phyloP scores from a whole-genome alignment of 176 grass and related monocot species.

The Stipa capillata region DNA sequence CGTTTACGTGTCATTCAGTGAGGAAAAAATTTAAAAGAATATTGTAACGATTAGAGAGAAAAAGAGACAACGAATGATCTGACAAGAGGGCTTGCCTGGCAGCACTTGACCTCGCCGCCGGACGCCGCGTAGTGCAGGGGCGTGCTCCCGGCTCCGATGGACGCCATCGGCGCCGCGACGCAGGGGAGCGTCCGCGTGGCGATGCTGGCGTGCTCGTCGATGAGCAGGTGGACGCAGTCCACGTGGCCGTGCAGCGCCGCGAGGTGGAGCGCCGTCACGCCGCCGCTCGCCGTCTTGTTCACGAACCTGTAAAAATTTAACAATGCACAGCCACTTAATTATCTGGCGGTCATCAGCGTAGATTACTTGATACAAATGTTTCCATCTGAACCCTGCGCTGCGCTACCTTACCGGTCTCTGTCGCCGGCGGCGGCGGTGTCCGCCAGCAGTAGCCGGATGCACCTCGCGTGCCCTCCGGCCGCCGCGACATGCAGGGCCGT shows the following conservation, averaged over 20 bases:
- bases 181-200: slow-evolving; percentile 31
- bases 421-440: slow-evolving; percentile 8
- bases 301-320: slow-evolving; percentile 35
- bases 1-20: too few relatives aligned
- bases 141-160: slow-evolving; percentile 81
- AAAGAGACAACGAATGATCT: too few relatives aligned
- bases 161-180: slow-evolving; percentile 34
- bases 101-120: slow-evolving; percentile 76
- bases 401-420: slow-evolving; percentile 24
- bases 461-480: slow-evolving; percentile 56
- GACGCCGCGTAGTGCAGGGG: slow-evolving; percentile 81
- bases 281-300: slow-evolving; percentile 49
- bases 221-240: slow-evolving; percentile 77
- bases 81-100: too few relatives aligned
- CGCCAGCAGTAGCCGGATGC: slow-evolving; percentile 57
- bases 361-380: too few relatives aligned
- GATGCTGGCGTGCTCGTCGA: slow-evolving; percentile 56
- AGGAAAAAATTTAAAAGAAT: too few relatives aligned
- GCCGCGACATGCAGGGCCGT: slow-evolving; percentile 86
- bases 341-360: too few relatives aligned
- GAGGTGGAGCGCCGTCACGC: slow-evolving; percentile 76
- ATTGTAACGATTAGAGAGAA: too few relatives aligned
- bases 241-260: slow-evolving; percentile 65
- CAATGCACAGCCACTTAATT: too few relatives aligned
- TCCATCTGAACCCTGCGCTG: too few relatives aligned